Evolutionary conservation across 768 basidiomycete species (phyloP).

Genomic region (Lactarius evosmus): DNA sequence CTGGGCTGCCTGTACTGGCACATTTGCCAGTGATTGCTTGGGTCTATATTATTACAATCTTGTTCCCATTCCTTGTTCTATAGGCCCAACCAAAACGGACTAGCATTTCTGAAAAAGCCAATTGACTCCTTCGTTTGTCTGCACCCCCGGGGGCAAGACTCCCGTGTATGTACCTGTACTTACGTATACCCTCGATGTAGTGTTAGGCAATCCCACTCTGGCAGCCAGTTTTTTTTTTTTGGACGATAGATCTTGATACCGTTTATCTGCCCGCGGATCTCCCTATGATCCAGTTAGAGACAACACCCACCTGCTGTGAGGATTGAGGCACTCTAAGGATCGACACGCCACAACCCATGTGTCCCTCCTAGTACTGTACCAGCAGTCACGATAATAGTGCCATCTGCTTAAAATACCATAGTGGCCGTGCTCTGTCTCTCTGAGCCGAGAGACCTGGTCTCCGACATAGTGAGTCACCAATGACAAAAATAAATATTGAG

Average conservation of each 20-base stretch:
- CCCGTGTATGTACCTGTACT: not conserved
- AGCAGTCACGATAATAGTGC: no score
- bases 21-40: not conserved
- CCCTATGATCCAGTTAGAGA: no score
- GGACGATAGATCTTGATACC: not conserved
- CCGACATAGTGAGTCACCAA: not conserved
- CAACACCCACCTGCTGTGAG: no score
- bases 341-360: not conserved
- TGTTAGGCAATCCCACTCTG: not conserved
- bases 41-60: not conserved
- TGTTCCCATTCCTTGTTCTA: not conserved
- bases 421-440: no score
- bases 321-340: not conserved
- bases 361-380: not conserved
- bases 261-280: not conserved
- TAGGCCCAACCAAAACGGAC: not conserved
- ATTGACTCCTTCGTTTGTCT: not conserved
- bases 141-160: not conserved
- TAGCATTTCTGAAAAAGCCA: not conserved
- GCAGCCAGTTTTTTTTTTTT: not conserved
- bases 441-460: no score
- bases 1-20: not conserved
- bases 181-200: not conserved
- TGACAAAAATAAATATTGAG: constrained; percentile 40
- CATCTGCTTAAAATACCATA: no score